Percentiles rank a stretch among this genome's conserved stretches.
Conservation (phyloP, 2,329 filamentous ascomycete genomes). For the Exophiala spinifera region DNA sequence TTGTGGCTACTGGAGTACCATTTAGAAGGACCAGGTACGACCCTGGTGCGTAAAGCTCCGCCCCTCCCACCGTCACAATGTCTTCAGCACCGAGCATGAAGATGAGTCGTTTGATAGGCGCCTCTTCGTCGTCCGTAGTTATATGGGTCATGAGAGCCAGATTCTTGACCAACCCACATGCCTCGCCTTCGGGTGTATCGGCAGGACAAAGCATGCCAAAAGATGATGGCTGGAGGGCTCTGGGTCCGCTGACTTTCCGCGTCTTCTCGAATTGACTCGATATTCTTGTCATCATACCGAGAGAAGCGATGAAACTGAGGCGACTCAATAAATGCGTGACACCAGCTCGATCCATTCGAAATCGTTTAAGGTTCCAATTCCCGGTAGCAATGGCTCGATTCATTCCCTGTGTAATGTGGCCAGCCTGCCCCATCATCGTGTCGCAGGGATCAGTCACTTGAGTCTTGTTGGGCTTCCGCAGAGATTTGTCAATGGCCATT, state of each 20-base stretch:
- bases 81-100: conserved; percentile 83
- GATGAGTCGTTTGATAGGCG: conserved; percentile 79
- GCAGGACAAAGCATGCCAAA: conserved; percentile 98
- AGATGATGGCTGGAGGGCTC: conserved; percentile 93
- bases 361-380: conserved; percentile 97
- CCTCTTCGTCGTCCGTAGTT: conserved; percentile 92
- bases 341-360: conserved; percentile 96
- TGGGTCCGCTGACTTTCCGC: conserved; percentile 89
- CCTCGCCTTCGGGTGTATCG: conserved; percentile 97
- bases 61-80: conserved; percentile 74
- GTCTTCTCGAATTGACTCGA: conserved; percentile 99
- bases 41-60: conserved; percentile 80
- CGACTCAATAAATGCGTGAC: conserved; percentile 95
- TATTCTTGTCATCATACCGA: conserved; percentile 99
- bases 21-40: conserved; percentile 92
- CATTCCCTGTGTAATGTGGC: conserved; percentile 86
- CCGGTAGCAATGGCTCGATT: conserved; percentile 95
- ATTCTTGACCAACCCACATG: conserved; percentile 97
- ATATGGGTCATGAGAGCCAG: conserved; percentile 98
- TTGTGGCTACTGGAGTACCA: conserved; percentile 87
- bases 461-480: conserved; percentile 89
- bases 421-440: conserved; percentile 79
- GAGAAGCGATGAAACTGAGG: conserved; percentile 90
- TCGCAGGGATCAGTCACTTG: conserved; percentile 83
- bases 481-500: conserved; percentile 87